These are phyloP conservation scores for Platanthera zijinensis DNA, from an alignment of 106 monocot species.

Conservation along the genomic window DNA sequence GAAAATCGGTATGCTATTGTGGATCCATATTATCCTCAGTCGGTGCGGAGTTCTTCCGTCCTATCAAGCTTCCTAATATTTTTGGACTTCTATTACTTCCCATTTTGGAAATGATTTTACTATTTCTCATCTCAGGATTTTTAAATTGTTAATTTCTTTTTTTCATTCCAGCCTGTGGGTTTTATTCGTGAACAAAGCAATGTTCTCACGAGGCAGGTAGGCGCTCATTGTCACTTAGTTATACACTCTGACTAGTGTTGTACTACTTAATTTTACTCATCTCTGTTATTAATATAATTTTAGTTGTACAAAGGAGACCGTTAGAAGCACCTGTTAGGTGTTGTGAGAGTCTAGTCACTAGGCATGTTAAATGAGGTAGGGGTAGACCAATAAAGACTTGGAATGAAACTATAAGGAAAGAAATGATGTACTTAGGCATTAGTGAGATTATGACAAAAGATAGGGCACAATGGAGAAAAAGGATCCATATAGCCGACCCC, in stretches of 20 bases:
- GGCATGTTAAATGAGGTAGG: too few species aligned
- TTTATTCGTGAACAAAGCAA: constrained; percentile 86
- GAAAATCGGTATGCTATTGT: constrained; percentile 77
- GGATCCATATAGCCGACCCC: too few species aligned
- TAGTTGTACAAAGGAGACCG: neutral
- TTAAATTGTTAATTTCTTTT: neutral
- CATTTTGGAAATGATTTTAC: neutral
- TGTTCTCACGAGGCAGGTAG: constrained; percentile 86
- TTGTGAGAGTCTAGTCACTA: too few species aligned
- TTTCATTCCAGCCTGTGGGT: constrained; percentile 73
- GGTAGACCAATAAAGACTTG: too few species aligned
- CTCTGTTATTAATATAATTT: neutral
- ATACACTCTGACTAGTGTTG: neutral
- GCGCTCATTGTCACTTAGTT: neutral
- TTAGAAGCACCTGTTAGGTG: too few species aligned
- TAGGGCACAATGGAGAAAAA: too few species aligned
- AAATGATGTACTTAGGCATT: too few species aligned
- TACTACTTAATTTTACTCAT: neutral
- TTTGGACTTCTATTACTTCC: constrained; percentile 8
- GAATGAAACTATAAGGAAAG: too few species aligned
- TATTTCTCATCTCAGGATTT: neutral
- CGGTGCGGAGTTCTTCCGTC: constrained; percentile 41
- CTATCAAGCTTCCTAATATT: constrained; percentile 4
- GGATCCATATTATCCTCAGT: constrained; percentile 53
- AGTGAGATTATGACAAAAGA: too few species aligned